phyloP scores from a whole-genome alignment of 2,329 filamentous ascomycete species.

The Decorospora gaudefroyi region DNA sequence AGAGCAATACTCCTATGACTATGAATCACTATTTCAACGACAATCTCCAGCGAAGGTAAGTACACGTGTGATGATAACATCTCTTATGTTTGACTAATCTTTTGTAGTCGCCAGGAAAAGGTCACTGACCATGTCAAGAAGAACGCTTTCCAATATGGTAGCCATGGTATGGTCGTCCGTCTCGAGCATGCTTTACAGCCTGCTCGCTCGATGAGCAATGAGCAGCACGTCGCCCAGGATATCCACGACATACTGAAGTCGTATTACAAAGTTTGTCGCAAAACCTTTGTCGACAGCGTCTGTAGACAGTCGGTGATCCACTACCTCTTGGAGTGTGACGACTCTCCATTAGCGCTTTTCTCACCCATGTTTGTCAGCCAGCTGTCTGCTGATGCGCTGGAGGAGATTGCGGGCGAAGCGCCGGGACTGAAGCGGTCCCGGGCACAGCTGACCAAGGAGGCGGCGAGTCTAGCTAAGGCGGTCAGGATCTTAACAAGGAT shows the following conservation, averaged over 20 bases:
- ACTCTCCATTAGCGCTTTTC: neutral
- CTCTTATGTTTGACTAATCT: neutral
- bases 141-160: neutral
- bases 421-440: neutral
- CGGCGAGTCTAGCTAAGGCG: neutral
- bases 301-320: neutral
- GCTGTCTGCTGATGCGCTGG: neutral
- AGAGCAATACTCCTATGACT: conserved; percentile 53
- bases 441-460: neutral
- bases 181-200: neutral
- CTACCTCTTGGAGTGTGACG: neutral
- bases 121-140: neutral
- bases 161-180: neutral
- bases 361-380: neutral
- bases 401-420: conserved; percentile 4
- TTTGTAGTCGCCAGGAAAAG: neutral
- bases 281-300: conserved; percentile 6
- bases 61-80: neutral
- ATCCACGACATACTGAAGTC: conserved; percentile 7
- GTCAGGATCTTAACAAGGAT: neutral
- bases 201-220: conserved; percentile 1
- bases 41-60: neutral
- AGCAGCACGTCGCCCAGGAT: neutral
- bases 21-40: conserved; percentile 59
- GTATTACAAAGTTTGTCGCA: conserved; percentile 4